A percentile compares a stretch with the other conserved stretches of the same genome.
These are phyloP conservation scores for Isabelozyma gotoi DNA, from an alignment of 805 yeast species.

Conservation along the genomic window DNA sequence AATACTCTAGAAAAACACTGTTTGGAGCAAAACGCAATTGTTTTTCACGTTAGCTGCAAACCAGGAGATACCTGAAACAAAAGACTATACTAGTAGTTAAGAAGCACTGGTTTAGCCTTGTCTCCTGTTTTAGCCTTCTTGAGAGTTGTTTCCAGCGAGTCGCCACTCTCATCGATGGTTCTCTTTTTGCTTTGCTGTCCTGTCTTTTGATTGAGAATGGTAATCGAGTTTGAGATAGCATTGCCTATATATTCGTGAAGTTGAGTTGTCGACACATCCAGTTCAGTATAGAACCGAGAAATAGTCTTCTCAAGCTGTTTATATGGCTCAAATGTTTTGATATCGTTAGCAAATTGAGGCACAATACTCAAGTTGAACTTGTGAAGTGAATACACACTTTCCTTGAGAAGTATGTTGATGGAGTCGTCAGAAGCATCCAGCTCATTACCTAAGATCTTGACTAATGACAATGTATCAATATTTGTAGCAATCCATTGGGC, in stretches of 20 bases:
- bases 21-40: no score
- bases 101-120: slow-evolving; percentile 1
- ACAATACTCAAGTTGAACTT: no score
- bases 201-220: background rate
- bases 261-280: background rate
- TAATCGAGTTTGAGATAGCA: background rate
- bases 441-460: background rate
- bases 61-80: no score
- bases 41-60: no score
- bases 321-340: background rate
- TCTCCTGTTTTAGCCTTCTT: slow-evolving; percentile 1
- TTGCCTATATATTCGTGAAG: no score
- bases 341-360: background rate
- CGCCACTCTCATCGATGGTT: background rate
- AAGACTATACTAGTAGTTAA: slow-evolving; percentile 3
- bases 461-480: background rate
- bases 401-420: background rate
- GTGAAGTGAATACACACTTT: background rate
- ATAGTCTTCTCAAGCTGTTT: background rate
- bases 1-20: no score
- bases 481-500: slow-evolving; percentile 12
- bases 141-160: background rate
- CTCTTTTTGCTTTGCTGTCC: background rate
- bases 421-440: background rate
- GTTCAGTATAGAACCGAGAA: background rate